Percentiles rank a stretch among this genome's conserved stretches.
phyloP scores from a whole-genome alignment of 2,329 filamentous ascomycete species.

The Cladosporium velox region DNA sequence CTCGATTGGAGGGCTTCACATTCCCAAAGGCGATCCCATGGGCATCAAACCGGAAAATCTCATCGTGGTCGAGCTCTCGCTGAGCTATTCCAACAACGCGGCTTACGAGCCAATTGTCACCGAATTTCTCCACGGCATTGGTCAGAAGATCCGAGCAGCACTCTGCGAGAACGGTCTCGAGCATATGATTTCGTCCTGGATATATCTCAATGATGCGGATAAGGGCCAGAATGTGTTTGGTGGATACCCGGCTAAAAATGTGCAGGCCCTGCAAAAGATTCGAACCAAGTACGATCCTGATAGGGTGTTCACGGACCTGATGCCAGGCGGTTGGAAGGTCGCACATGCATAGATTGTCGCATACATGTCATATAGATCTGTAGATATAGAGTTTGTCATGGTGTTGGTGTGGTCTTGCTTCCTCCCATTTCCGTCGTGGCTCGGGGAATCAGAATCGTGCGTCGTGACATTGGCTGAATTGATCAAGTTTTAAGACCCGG shows the following conservation, averaged over 20 bases:
- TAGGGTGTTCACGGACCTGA: constrained; percentile 27
- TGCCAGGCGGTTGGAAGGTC: constrained; percentile 25
- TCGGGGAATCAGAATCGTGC: background rate
- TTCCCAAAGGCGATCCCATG: constrained; percentile 14
- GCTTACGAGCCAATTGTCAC: constrained; percentile 13
- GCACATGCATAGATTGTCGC: background rate
- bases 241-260: constrained; percentile 26
- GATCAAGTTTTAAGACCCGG: background rate
- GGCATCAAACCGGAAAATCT: background rate
- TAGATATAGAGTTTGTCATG: background rate
- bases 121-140: background rate
- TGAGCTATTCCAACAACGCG: constrained; percentile 13
- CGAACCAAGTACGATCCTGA: constrained; percentile 26
- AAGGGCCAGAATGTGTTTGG: constrained; percentile 26
- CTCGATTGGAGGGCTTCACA: background rate
- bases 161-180: background rate
- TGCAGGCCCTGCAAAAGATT: constrained; percentile 22
- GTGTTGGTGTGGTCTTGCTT: background rate
- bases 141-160: background rate
- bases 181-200: background rate
- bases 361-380: background rate
- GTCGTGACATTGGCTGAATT: background rate
- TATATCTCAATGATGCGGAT: constrained; percentile 30
- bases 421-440: background rate
- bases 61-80: constrained; percentile 6